Evolutionary conservation across 2,329 filamentous ascomycete species (phyloP), one percentile per base, ranked within the genome.

Genomic region (Penicillium decumbens): DNA sequence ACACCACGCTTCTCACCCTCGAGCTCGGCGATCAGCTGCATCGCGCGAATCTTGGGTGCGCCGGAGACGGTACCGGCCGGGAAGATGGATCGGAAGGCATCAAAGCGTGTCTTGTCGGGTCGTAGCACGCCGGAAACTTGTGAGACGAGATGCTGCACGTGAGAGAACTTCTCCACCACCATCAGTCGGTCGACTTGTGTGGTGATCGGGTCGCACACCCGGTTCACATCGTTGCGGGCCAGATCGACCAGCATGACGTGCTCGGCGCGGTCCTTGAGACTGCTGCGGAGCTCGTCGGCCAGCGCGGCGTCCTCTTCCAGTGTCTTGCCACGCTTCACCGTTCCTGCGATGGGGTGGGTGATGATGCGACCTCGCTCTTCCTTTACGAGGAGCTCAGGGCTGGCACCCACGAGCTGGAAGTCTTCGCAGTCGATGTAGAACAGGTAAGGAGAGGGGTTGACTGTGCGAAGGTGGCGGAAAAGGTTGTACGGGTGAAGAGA

Each of bases 201-300:
- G 25, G 88, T 89, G 32, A 85, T 77, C 15, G 93, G 93, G 72
- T 96, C 90, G 70, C 89, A 95, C 20, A 98, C 89, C 42, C 93
- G 85, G 75, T 96, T 97, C 60, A 98, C 83, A 70, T 98, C 93
- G 77, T 98, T 97, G 50, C 93, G 84, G 10, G 93, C 93, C 48
- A 97, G 78, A 69, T 98, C 92, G 41, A 97, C 93, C 60, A 98
- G 77, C 93, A 98, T 98, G 64, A 97, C 91, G 75, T 97, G 90
- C 74, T 95, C 89, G 43, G 89, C 89, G 45, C 89, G 83, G 75
- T 98, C 93, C 73, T 98, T 97, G 59, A 95, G 77, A 47, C 85
- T 95, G 62, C 76, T 81, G 41, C 83, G 81, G 50, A 95, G 81
- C 71, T 89, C 87, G 40, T 84, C 78, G 8, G 91, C 90, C 24